Evolutionary conservation across 2,329 filamentous ascomycete genomes (phyloP).

Genomic region (Aspergillus pseudotamarii): DNA sequence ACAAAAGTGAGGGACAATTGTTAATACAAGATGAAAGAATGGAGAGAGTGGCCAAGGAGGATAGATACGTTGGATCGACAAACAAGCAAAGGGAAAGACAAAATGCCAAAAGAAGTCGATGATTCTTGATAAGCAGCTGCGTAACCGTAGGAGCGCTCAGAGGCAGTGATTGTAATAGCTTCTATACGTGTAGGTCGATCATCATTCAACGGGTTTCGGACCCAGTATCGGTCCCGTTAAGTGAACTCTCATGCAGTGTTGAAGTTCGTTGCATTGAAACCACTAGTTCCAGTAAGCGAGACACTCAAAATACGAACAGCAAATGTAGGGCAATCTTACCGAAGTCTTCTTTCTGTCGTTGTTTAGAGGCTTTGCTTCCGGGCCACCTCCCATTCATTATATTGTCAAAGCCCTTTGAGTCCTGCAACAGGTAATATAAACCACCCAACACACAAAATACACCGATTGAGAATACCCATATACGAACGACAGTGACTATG

Average conservation of each 20-base stretch:
- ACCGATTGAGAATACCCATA: conserved; percentile 91
- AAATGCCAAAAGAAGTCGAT: not conserved
- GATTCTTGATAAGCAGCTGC: not conserved
- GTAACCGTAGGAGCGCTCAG: not conserved
- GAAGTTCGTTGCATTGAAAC: conserved; percentile 88
- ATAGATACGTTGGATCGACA: not conserved
- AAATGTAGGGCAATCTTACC: conserved; percentile 58
- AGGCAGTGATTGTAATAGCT: not conserved
- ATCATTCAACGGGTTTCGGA: not conserved
- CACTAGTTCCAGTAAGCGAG: conserved; percentile 63
- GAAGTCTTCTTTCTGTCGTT: conserved; percentile 85
- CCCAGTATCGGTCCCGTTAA: conserved; percentile 10
- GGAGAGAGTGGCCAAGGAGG: not conserved
- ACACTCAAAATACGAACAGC: conserved; percentile 3
- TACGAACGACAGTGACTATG: conserved; percentile 81
- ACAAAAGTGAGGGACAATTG: not conserved
- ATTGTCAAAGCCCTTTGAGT: conserved; percentile 81
- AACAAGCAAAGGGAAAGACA: not conserved
- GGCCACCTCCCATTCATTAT: conserved; percentile 88
- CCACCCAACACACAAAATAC: conserved; percentile 82
- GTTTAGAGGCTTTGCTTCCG: conserved; percentile 74
- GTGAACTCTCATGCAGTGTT: conserved; percentile 76
- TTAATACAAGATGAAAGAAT: not conserved
- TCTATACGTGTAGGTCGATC: not conserved
- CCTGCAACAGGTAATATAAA: conserved; percentile 79